Evolutionary conservation across 1,284 basidiomycete species (phyloP), one percentile per base, ranked within the genome.

Genomic region (Ganoderma lucidum): DNA sequence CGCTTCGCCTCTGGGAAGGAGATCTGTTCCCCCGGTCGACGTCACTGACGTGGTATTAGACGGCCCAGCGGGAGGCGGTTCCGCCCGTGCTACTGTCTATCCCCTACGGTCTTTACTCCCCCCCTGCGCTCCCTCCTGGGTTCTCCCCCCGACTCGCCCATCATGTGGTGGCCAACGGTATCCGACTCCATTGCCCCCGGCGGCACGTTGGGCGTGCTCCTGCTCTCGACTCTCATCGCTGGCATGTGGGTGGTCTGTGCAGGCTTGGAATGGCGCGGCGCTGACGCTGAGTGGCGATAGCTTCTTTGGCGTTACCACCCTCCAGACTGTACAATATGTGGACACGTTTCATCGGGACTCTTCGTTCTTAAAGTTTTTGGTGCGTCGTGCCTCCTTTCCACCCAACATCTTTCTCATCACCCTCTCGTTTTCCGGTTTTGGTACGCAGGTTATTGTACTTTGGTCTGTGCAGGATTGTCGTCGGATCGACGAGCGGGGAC

Each of bases 291-390:
- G 12, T 8, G 12, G 8, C 8, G 39, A 14, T 45, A 72, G 72
- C 63, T 65, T 71, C 23, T 73, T 71, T 53, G 72, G 72, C 41
- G 37, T 71, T 28, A 73, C 72, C 23, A 63, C 70, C 32, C 63
- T 73, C 17, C 72, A 73, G 42, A 69, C 45, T 37, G 19, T 73
- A 23, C 72, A 73, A 39, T 73, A 70, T 23, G 67, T 66, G 28
- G 72, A 71, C 45, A 65, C 65, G 2, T 73, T 63, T 45, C 64
- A 68, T 17, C 70, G 68, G 23, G 72, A 73, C 35, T 44, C 66
- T n/a, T 41, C 56, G 28, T 42, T 66, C 1, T 51, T 70, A 62
- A 71, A 70, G 48, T 67, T 73, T 41, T 45, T 73, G 32, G 72
- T 73, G 37, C 41, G 68, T 30, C 5, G 23, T 15, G 15, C 10